Conservation (phyloP, 805 yeast genomes). For the Cyberlindnera misumaiensis region DNA sequence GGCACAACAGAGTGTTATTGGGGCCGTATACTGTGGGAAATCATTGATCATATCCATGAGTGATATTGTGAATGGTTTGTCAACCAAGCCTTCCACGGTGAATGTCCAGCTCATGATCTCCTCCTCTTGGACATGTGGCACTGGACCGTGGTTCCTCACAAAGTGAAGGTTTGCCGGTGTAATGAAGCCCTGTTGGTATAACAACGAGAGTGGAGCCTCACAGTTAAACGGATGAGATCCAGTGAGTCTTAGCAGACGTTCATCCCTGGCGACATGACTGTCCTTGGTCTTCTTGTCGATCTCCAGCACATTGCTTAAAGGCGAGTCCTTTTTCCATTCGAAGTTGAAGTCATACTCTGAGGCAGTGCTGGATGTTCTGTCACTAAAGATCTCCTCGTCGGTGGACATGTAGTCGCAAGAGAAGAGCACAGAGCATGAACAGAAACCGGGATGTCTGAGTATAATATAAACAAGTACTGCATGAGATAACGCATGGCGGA, state of each 20-base stretch:
- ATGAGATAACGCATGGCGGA: too few species aligned
- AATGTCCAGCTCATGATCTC: slow-evolving; percentile 25
- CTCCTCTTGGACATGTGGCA: slow-evolving; percentile 23
- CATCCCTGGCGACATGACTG: slow-evolving; percentile 25
- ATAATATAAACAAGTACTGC: too few species aligned
- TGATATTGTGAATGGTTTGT: slow-evolving; percentile 21
- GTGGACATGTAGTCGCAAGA: too few species aligned
- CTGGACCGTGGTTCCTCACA: slow-evolving; percentile 32
- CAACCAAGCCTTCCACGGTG: slow-evolving; percentile 26
- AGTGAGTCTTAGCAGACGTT: slow-evolving; percentile 25
- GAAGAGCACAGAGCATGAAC: too few species aligned
- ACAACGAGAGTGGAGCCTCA: slow-evolving; percentile 25
- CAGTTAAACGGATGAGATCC: slow-evolving; percentile 30
- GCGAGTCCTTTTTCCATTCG: slow-evolving; percentile 10
- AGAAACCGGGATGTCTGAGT: too few species aligned
- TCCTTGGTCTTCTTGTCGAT: slow-evolving; percentile 26
- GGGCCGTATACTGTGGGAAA: slow-evolving; percentile 26
- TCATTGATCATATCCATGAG: slow-evolving; percentile 20
- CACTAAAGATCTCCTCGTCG: too few species aligned
- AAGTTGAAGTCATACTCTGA: slow-evolving; percentile 1
- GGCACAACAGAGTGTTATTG: slow-evolving; percentile 30
- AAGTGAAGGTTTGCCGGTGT: slow-evolving; percentile 28
- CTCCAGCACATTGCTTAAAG: slow-evolving; percentile 15
- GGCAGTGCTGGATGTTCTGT: too few species aligned
- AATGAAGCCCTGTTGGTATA: slow-evolving; percentile 26